Base-by-base conservation (phyloP, 305 asterid genomes). In the Solanum hybrid region DNA sequence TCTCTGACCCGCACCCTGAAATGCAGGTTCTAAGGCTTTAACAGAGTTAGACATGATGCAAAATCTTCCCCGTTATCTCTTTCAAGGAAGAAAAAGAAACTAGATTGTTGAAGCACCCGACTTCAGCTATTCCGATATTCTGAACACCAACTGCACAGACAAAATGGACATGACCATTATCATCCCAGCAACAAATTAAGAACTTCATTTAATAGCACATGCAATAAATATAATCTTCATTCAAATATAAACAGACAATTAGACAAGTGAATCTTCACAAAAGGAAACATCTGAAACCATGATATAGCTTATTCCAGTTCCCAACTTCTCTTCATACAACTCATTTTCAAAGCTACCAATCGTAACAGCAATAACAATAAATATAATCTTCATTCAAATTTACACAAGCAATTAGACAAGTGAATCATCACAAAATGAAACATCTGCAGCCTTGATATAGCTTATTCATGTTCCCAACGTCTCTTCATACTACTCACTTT, bases 21-120 rank as follows among this genome's bases (percentile, higher is more conserved):
- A 92, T 88, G 94, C 94, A 91, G 94, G 94, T 89, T 92, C 94
- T 88, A 92, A 89, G 90, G 92, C 91, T 88, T 92, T 92, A 37
- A 88, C 90, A 56, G 93, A 91, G 90, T 79, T 89, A 60, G 94
- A 88, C 94, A 92, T 92, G 77, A 56, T 91, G 88, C 29, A 60
- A 38, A 81, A 38, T 85, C 73, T 71, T 87, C 78, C 91, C 85
- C 22, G 72, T 35, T 27, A 38, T 78, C 78, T 66, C 64, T 87
- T 91, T 78, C 78, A 69, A 84, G 78, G 73, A 89, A 88, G 56
- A 86, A 37, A 22, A 35, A 85, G 45, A 73, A 85, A 27, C 78
- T 38, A 89, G 82, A 91, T 85, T 71, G 56, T 85, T 12, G 56
- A 88, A 90, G 86, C 73, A 24, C 27, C 87, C 64, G 26, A 85